phyloP scores from a whole-genome alignment of 2,329 filamentous ascomycete species.

The Ramichloridium luteum region DNA sequence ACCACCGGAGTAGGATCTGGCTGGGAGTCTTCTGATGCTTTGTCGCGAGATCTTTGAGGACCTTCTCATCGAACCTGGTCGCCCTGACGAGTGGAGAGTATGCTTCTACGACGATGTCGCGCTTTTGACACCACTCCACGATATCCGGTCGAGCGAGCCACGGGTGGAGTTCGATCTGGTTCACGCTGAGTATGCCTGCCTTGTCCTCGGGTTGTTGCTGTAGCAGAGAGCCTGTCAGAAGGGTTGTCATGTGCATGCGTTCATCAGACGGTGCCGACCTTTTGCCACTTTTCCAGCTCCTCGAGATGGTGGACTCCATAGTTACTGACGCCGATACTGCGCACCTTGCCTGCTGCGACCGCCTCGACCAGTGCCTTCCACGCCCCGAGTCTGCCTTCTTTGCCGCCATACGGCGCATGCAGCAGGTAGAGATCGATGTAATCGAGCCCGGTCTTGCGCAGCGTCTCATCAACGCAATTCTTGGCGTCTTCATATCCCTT shows the following conservation, averaged over 20 bases:
- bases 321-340: slow-evolving; percentile 43
- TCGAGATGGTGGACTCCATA: slow-evolving; percentile 45
- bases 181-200: slow-evolving; percentile 63
- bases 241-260: too few species aligned
- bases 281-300: slow-evolving; percentile 42
- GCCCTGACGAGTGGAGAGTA: slow-evolving; percentile 33
- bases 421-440: slow-evolving; percentile 38
- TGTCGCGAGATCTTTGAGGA: slow-evolving; percentile 38
- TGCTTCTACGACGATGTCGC: slow-evolving; percentile 36
- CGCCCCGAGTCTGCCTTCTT: slow-evolving; percentile 36
- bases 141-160: slow-evolving; percentile 76
- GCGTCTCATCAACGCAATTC: slow-evolving; percentile 49
- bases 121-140: slow-evolving; percentile 58
- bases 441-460: slow-evolving; percentile 44
- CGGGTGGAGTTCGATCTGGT: slow-evolving; percentile 82
- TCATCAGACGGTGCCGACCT: slow-evolving; percentile 27
- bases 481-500: slow-evolving; percentile 52
- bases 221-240: background rate
- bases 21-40: slow-evolving; percentile 47
- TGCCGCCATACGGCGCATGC: slow-evolving; percentile 43
- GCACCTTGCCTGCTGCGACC: slow-evolving; percentile 39
- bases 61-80: slow-evolving; percentile 40
- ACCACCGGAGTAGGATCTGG: slow-evolving; percentile 50
- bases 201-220: slow-evolving; percentile 36
- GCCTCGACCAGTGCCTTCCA: slow-evolving; percentile 45